Evolutionary conservation across 768 basidiomycete genomes (phyloP).

Genomic region (Pleurotus citrinopileatus): DNA sequence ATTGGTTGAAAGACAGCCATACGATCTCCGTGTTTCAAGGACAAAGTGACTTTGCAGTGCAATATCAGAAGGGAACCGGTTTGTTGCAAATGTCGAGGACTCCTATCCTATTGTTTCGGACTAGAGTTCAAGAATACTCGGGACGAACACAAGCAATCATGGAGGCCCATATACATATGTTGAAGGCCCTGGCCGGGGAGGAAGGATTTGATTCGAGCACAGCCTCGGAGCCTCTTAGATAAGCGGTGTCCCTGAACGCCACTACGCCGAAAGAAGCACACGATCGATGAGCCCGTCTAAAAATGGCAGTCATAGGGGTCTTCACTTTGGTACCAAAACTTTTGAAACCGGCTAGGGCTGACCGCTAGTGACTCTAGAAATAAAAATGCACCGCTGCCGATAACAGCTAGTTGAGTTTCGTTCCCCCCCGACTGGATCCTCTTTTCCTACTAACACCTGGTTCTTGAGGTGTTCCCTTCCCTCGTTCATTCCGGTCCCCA

Average conservation of each 20-base stretch:
- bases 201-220: background rate
- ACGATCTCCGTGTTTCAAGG: constrained; percentile 10
- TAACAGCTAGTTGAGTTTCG: background rate
- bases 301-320: background rate
- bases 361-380: constrained; percentile 4
- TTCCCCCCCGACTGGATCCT: background rate
- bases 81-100: background rate
- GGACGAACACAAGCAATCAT: too few relatives aligned
- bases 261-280: constrained; percentile 4
- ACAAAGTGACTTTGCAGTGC: background rate
- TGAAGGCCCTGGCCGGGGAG: too few relatives aligned
- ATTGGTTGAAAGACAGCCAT: too few relatives aligned
- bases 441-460: constrained; percentile 2
- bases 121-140: too few relatives aligned
- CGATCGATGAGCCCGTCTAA: constrained; percentile 1
- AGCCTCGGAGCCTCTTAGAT: constrained; percentile 4
- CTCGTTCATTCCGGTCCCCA: constrained; percentile 21
- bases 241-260: constrained; percentile 2
- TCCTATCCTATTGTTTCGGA: too few relatives aligned
- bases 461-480: constrained; percentile 12
- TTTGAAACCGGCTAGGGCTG: constrained; percentile 5
- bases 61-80: background rate
- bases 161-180: too few relatives aligned
- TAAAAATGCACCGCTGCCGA: background rate
- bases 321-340: constrained; percentile 3